phyloP scores from a whole-genome alignment of 176 grass and related monocot genomes.

The Secale cereale region DNA sequence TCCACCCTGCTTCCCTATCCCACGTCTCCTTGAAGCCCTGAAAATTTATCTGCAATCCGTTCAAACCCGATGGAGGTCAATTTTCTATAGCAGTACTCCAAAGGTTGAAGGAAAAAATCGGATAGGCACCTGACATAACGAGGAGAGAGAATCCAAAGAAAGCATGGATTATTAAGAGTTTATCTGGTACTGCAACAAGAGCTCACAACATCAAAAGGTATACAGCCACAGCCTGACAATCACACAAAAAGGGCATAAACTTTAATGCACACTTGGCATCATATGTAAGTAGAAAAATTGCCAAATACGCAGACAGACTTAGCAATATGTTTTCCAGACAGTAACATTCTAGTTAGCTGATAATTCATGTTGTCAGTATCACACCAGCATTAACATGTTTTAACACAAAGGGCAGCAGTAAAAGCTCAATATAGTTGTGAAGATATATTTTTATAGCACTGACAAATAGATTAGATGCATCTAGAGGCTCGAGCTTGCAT shows the following conservation, averaged over 20 bases:
- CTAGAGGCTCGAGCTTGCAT: neutral
- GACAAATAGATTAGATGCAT: neutral
- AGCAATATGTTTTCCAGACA: neutral
- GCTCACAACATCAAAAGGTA: neutral
- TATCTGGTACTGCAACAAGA: neutral
- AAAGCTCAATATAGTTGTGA: neutral
- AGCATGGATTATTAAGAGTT: neutral
- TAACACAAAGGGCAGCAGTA: neutral
- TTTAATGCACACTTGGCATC: too few relatives aligned
- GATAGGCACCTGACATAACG: neutral
- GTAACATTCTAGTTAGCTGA: neutral
- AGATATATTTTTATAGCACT: neutral
- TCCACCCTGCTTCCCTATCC: neutral
- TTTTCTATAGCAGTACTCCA: neutral
- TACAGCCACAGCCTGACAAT: neutral
- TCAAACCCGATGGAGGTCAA: neutral
- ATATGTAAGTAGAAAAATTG: neutral
- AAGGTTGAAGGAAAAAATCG: neutral
- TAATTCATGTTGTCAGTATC: neutral
- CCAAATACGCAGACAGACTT: neutral
- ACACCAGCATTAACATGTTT: neutral
- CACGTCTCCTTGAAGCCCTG: neutral
- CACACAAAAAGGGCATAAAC: too few relatives aligned
- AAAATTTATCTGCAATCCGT: neutral
- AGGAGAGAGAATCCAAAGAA: neutral